Evolutionary conservation across 768 basidiomycete genomes (phyloP).

Genomic region (Tricholoma bakamatsutake): DNA sequence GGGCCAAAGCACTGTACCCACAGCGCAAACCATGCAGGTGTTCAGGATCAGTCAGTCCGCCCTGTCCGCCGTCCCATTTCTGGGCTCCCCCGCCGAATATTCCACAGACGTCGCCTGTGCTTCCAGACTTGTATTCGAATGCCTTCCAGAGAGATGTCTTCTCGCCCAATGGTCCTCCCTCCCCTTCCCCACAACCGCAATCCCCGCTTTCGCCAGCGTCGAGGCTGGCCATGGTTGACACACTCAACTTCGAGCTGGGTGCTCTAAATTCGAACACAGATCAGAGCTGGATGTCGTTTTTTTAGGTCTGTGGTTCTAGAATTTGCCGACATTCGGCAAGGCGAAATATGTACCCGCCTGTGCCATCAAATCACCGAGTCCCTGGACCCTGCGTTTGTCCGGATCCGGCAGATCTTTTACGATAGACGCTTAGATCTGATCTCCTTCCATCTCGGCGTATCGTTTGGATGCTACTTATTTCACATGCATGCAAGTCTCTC

Average conservation of each 20-base stretch:
- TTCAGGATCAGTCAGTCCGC: constrained; percentile 19
- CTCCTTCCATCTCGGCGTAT: neutral
- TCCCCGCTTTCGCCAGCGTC: constrained; percentile 26
- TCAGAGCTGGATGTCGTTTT: constrained; percentile 45
- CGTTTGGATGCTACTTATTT: neutral
- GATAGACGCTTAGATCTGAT: neutral
- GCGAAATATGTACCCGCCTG: neutral
- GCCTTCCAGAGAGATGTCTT: constrained; percentile 19
- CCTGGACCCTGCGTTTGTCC: neutral
- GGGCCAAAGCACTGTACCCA: constrained; percentile 37
- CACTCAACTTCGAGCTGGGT: constrained; percentile 43
- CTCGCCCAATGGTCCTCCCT: constrained; percentile 7
- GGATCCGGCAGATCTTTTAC: neutral
- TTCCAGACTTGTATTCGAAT: constrained; percentile 33
- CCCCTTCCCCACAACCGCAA: constrained; percentile 7
- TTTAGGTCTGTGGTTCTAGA: constrained; percentile 18
- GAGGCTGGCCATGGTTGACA: constrained; percentile 38
- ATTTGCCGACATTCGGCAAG: neutral
- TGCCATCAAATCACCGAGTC: neutral
- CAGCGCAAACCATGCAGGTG: constrained; percentile 40
- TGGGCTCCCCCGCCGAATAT: constrained; percentile 38
- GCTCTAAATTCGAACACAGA: constrained; percentile 37
- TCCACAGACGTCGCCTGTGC: constrained; percentile 27
- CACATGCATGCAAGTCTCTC: neutral
- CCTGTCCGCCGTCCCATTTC: constrained; percentile 38